These are phyloP conservation scores for Psilocybe cubensis DNA, from an alignment of 768 basidiomycete species.

Conservation along the genomic window DNA sequence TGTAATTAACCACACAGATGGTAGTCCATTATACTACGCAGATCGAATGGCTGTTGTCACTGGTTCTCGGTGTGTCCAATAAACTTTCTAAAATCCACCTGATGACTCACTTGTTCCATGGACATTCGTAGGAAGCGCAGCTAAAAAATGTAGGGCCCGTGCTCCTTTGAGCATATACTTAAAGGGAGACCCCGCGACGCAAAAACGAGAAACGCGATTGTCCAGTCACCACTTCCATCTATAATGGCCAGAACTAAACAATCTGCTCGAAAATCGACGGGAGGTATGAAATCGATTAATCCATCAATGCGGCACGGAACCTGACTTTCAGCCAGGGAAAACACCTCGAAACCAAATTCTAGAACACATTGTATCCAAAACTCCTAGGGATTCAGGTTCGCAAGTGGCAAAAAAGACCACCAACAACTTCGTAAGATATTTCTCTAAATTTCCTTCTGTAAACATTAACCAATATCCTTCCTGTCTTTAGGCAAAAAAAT, in stretches of 20 bases:
- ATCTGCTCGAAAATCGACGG: constrained; percentile 73
- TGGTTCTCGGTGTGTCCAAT: not conserved
- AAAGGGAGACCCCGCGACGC: too few species aligned
- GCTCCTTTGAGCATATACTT: too few species aligned
- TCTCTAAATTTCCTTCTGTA: not conserved
- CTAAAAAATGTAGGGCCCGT: too few species aligned
- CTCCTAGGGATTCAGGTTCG: not conserved
- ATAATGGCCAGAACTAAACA: constrained; percentile 74
- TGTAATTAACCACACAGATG: too few species aligned
- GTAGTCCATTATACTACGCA: too few species aligned
- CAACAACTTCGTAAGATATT: not conserved
- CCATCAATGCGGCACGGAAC: not conserved
- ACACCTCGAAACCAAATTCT: constrained; percentile 55
- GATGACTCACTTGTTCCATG: too few species aligned
- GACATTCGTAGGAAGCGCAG: too few species aligned
- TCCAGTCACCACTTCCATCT: not conserved
- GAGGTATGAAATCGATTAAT: constrained; percentile 41
- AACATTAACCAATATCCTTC: not conserved
- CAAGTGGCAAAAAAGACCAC: too few species aligned
- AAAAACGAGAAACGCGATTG: too few species aligned
- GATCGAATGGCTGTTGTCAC: too few species aligned
- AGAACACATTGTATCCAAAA: constrained; percentile 7
- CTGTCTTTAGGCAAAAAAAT: not conserved
- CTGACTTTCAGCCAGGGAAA: constrained; percentile 44
- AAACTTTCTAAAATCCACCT: not conserved